phyloP scores from a whole-genome alignment of 345 rosid species.

The Sisymbrium altissimum region DNA sequence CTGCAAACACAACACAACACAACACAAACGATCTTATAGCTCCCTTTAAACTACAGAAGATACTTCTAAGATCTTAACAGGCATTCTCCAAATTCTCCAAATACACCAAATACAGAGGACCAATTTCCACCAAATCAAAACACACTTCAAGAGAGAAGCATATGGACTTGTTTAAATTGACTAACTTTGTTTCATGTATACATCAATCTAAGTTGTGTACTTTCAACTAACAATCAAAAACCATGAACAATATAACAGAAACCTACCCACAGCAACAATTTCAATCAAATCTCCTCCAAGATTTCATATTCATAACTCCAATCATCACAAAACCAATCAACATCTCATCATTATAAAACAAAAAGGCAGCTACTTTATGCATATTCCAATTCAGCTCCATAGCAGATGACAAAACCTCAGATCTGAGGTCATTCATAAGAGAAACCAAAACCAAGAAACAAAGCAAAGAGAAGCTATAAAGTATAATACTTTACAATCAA shows the following conservation, averaged over 20 bases:
- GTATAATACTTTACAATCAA: not conserved
- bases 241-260: not conserved
- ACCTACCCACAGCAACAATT: not conserved
- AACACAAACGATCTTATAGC: not conserved
- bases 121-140: not conserved
- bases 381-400: not conserved
- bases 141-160: not conserved
- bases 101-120: not conserved
- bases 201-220: not conserved
- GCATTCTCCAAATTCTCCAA: no score
- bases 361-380: not conserved
- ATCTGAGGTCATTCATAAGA: not conserved
- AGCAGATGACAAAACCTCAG: not conserved
- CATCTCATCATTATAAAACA: not conserved
- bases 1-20: conserved; percentile 16
- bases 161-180: not conserved
- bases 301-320: not conserved
- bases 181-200: not conserved
- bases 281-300: no score
- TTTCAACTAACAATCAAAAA: no score
- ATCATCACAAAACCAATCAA: not conserved
- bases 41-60: not conserved
- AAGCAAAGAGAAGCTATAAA: not conserved
- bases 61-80: no score
- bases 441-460: not conserved